phyloP scores from a whole-genome alignment of 78 protist genomes.

The Diacronema lutheri region DNA sequence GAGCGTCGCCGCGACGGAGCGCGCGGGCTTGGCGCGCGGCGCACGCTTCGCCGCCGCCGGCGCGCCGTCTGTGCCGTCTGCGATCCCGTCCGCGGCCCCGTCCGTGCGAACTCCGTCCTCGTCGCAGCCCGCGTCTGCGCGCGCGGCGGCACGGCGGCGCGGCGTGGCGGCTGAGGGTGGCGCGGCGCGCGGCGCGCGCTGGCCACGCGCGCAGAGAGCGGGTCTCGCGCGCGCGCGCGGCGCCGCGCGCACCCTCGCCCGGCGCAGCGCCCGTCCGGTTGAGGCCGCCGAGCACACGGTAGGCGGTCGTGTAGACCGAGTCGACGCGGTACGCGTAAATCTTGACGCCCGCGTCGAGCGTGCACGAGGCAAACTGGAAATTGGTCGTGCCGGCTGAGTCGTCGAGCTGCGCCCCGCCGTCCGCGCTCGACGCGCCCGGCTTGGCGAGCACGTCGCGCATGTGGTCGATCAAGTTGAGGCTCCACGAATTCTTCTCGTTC shows the following conservation, averaged over 20 bases:
- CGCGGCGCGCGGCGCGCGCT: too few species aligned
- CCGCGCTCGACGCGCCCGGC: background rate
- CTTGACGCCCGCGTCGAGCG: conserved; percentile 88
- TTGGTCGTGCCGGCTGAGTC: conserved; percentile 44
- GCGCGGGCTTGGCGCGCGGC: too few species aligned
- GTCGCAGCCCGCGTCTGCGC: background rate
- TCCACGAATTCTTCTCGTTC: conserved; percentile 88
- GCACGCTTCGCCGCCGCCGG: background rate
- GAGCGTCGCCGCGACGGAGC: conserved; percentile 28
- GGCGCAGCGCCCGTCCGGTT: background rate
- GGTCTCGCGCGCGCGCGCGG: background rate
- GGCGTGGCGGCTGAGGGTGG: too few species aligned
- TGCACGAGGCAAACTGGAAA: conserved; percentile 84
- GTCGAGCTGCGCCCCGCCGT: conserved; percentile 31
- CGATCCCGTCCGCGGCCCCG: background rate
- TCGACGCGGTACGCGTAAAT: conserved; percentile 91
- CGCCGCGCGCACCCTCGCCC: background rate
- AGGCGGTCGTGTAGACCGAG: conserved; percentile 47
- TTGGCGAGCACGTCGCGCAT: conserved; percentile 64
- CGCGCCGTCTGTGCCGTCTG: background rate
- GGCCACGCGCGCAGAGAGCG: too few species aligned
- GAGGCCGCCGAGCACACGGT: background rate
- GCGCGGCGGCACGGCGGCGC: too few species aligned
- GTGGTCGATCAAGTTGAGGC: conserved; percentile 78
- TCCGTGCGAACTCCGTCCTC: background rate